These are phyloP conservation scores for Citrullus amarus DNA, from an alignment of 306 rosid species.

Conservation along the genomic window DNA sequence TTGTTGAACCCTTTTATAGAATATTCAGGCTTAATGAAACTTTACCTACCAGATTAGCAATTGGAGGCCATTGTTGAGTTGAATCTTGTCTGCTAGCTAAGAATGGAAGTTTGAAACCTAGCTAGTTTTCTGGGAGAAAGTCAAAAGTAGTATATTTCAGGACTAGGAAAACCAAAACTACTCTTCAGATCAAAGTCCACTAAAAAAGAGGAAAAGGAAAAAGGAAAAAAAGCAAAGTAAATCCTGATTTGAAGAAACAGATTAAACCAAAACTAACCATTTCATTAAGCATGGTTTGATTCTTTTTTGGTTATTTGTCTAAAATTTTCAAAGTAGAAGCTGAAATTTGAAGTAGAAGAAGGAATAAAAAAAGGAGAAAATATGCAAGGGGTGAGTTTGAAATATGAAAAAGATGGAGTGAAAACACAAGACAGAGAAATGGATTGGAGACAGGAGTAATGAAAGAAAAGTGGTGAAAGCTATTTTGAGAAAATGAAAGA, in stretches of 20 bases:
- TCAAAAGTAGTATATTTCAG: background rate
- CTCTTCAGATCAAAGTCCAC: background rate
- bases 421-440: background rate
- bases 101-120: background rate
- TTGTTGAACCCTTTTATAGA: background rate
- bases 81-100: background rate
- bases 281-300: background rate
- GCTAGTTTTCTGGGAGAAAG: background rate
- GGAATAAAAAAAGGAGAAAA: background rate
- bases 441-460: background rate
- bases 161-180: background rate
- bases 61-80: background rate
- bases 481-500: background rate
- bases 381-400: background rate
- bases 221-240: background rate
- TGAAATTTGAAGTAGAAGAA: background rate
- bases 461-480: background rate
- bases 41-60: background rate
- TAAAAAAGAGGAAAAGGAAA: too few species aligned
- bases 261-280: background rate
- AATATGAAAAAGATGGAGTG: background rate
- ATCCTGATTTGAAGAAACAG: background rate
- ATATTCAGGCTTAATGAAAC: background rate
- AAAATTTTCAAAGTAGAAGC: background rate
- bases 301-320: background rate